phyloP scores from a whole-genome alignment of 1,284 basidiomycete species.

The Caloboletus firmus region DNA sequence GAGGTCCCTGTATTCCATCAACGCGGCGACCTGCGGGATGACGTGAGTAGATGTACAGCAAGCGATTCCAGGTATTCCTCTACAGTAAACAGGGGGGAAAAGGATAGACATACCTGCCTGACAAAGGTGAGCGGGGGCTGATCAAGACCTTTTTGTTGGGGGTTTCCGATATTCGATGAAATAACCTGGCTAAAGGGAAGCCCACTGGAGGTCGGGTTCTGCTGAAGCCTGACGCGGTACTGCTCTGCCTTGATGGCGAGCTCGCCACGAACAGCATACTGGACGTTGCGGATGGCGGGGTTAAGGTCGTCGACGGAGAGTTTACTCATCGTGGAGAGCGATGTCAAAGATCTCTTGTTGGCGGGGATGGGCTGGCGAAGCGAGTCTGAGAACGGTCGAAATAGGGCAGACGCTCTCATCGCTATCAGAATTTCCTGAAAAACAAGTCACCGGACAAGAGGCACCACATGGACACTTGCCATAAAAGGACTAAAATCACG shows the following conservation, averaged over 20 bases:
- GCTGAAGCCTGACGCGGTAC: constrained; percentile 69
- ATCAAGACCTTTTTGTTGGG: constrained; percentile 92
- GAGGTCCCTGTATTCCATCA: constrained; percentile 91
- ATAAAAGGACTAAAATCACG: constrained; percentile 8
- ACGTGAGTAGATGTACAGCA: not conserved
- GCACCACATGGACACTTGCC: not conserved
- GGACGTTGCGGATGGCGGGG: constrained; percentile 81
- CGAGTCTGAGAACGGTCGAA: not conserved
- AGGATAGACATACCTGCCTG: constrained; percentile 67
- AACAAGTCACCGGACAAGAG: not conserved
- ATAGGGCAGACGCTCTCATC: not conserved
- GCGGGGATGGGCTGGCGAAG: constrained; percentile 1
- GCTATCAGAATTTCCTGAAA: constrained; percentile 16
- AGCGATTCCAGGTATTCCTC: not conserved
- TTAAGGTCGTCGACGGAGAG: constrained; percentile 72
- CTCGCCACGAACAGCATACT: constrained; percentile 97
- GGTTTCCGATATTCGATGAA: constrained; percentile 97
- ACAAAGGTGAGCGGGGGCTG: constrained; percentile 93
- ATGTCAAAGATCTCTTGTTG: constrained; percentile 1
- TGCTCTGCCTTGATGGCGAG: constrained; percentile 93
- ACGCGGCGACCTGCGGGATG: constrained; percentile 68
- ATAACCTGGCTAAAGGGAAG: constrained; percentile 91
- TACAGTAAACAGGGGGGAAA: constrained; percentile 1
- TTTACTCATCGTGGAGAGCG: constrained; percentile 46
- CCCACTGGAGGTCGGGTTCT: constrained; percentile 43